A percentile compares a stretch with the other conserved stretches of the same genome.
phyloP scores from a whole-genome alignment of 2,329 filamentous ascomycete species.

The Pseudocercospora cruenta region DNA sequence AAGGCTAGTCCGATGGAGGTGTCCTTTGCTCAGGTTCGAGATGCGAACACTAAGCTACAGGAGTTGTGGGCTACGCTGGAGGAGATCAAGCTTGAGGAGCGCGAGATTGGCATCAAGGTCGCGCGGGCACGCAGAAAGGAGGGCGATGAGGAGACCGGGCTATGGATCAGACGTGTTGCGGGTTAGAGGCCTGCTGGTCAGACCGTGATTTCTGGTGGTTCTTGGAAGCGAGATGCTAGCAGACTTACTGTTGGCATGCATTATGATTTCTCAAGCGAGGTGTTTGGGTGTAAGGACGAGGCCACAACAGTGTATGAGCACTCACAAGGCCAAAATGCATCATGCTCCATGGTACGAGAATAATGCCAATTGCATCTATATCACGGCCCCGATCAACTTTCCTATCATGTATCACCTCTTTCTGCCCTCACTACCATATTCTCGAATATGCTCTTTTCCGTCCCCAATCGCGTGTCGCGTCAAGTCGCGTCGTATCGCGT shows the following conservation, averaged over 20 bases:
- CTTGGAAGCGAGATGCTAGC: neutral
- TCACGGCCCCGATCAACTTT: neutral
- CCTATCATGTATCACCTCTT: neutral
- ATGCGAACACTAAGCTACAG: constrained; percentile 67
- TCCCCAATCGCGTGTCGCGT: too few species aligned
- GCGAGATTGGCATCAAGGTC: constrained; percentile 75
- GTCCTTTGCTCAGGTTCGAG: constrained; percentile 59
- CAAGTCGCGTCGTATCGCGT: too few species aligned
- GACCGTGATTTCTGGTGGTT: neutral
- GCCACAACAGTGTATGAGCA: neutral
- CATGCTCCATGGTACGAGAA: neutral
- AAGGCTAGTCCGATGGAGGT: constrained; percentile 68
- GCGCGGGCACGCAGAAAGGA: constrained; percentile 76
- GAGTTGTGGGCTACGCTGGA: constrained; percentile 67
- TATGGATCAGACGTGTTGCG: constrained; percentile 81
- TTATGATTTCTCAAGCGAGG: neutral
- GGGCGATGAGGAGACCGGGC: constrained; percentile 62
- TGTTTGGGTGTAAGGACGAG: neutral
- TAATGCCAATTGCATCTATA: constrained; percentile 1
- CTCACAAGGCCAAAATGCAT: neutral
- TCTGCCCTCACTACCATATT: neutral
- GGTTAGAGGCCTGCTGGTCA: constrained; percentile 36
- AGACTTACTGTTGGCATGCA: neutral
- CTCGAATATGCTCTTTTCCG: neutral
- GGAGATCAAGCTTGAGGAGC: constrained; percentile 74